phyloP scores from a whole-genome alignment of 306 rosid genomes.

The Cucurbita argyrosperma region DNA sequence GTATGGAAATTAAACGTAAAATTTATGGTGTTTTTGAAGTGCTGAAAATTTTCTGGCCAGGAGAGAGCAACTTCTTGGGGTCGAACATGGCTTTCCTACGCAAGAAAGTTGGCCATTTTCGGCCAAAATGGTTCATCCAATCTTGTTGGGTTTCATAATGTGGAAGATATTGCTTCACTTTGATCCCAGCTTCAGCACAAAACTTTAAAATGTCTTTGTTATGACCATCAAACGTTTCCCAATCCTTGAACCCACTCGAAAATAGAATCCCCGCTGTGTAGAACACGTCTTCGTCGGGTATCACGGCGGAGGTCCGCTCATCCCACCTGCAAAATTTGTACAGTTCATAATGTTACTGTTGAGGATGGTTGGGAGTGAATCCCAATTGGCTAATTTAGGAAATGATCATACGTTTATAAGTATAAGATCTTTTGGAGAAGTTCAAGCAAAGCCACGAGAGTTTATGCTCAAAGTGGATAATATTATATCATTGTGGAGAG shows the following conservation, averaged over 20 bases:
- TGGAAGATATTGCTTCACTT: slow-evolving; percentile 47
- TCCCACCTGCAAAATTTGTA: slow-evolving; percentile 46
- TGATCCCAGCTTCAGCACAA: slow-evolving; percentile 28
- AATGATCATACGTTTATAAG: too few relatives aligned
- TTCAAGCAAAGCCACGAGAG: too few relatives aligned
- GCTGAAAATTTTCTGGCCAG: slow-evolving; percentile 61
- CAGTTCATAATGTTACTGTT: too few relatives aligned
- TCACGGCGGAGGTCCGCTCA: slow-evolving; percentile 46
- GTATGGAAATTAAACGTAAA: too few relatives aligned
- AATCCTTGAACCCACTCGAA: slow-evolving; percentile 11
- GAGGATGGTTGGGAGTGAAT: too few relatives aligned
- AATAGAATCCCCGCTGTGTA: slow-evolving; percentile 31
- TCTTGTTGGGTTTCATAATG: slow-evolving; percentile 20
- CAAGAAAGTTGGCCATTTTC: slow-evolving; percentile 40
- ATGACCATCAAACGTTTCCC: slow-evolving; percentile 22
- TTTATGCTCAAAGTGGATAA: too few relatives aligned
- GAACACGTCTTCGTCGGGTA: slow-evolving; percentile 54
- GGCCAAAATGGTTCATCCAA: slow-evolving; percentile 56
- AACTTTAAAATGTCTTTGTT: slow-evolving; percentile 32
- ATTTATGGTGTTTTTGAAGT: too few relatives aligned
- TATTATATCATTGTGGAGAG: too few relatives aligned
- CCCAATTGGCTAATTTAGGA: too few relatives aligned
- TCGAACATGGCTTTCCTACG: slow-evolving; percentile 39
- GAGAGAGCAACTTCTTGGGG: slow-evolving; percentile 54
- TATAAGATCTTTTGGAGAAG: too few relatives aligned